Percentiles rank a stretch among this genome's conserved stretches.
Conservation (phyloP, 768 basidiomycete genomes). For the Flagelloscypha sp. region DNA sequence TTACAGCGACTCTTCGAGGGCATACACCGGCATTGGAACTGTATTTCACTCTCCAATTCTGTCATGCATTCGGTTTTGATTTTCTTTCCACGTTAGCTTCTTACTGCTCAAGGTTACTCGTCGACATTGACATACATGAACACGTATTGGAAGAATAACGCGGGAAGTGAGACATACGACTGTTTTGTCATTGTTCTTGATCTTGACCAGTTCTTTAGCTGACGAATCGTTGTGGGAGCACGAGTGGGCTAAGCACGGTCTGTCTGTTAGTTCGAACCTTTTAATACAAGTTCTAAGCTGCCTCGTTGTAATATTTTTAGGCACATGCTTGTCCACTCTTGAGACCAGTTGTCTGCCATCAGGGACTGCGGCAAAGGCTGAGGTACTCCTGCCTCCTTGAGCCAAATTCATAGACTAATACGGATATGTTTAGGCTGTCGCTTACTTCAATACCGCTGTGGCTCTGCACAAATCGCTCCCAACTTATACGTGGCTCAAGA, state of each 20-base stretch:
- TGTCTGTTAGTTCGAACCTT: too few relatives aligned
- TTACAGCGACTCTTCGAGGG: constrained; percentile 24
- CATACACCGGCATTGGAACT: constrained; percentile 24
- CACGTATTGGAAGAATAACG: not conserved
- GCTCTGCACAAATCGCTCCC: constrained; percentile 45
- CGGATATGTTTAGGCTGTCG: too few relatives aligned
- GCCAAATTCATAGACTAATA: too few relatives aligned
- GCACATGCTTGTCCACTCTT: too few relatives aligned
- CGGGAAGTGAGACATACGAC: not conserved
- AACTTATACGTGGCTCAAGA: constrained; percentile 63
- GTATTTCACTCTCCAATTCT: constrained; percentile 6
- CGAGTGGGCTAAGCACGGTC: constrained; percentile 41
- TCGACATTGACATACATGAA: constrained; percentile 33
- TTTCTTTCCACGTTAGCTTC: constrained; percentile 24
- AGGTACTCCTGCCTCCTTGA: too few relatives aligned
- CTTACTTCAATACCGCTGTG: constrained; percentile 28
- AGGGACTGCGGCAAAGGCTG: constrained; percentile 30
- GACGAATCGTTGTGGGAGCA: constrained; percentile 43
- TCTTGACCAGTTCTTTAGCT: too few relatives aligned
- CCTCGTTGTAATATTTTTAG: too few relatives aligned
- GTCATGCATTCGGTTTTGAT: constrained; percentile 12
- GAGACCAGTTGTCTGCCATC: constrained; percentile 32
- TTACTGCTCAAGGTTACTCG: constrained; percentile 29
- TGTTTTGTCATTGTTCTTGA: too few relatives aligned
- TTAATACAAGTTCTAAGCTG: too few relatives aligned